These are phyloP conservation scores for Paramecium primaurelia DNA, from an alignment of 73 alveolate species.

Conservation along the genomic window DNA sequence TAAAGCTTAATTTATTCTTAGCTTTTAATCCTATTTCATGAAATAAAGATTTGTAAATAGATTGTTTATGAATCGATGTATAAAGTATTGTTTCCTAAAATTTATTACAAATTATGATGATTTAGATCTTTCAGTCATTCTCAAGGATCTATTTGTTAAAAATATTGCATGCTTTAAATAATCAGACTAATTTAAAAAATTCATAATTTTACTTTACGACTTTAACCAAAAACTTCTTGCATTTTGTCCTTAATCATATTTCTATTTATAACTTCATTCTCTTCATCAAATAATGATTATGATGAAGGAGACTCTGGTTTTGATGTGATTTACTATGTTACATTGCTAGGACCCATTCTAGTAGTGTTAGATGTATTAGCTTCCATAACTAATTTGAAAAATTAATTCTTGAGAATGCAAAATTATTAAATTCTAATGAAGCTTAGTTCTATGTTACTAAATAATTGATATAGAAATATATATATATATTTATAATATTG, in stretches of 20 bases:
- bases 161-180: neutral
- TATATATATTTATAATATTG: neutral
- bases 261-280: neutral
- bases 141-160: neutral
- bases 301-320: neutral
- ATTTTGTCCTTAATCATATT: neutral
- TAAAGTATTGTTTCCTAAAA: neutral
- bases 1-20: neutral
- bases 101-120: neutral
- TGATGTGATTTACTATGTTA: neutral
- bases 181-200: neutral
- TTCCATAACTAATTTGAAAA: neutral
- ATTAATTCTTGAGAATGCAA: neutral
- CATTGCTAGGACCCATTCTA: neutral
- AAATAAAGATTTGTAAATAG: neutral
- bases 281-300: neutral
- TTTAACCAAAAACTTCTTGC: neutral
- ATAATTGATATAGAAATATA: neutral
- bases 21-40: neutral
- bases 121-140: neutral
- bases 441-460: neutral
- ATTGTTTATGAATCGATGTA: neutral
- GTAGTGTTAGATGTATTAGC: neutral
- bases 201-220: neutral
- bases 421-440: neutral